Conservation (phyloP, 2,329 filamentous ascomycete species). For the Fusarium concolor region DNA sequence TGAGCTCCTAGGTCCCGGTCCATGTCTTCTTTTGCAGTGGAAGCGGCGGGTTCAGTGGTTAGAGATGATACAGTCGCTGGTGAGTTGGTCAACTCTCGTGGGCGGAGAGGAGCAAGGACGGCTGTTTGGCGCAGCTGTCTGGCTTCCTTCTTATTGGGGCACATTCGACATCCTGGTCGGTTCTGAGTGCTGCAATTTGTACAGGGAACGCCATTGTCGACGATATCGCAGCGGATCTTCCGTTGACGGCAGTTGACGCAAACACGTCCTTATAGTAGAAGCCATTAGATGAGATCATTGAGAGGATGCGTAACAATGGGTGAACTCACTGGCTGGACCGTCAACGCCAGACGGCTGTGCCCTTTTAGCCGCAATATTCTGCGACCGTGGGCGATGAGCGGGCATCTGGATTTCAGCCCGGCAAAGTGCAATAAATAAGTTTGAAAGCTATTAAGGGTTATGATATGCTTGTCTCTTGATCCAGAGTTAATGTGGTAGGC, state of each 20-base stretch:
- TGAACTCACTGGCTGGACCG: background rate
- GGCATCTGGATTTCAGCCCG: too few species aligned
- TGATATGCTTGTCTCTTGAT: accelerated
- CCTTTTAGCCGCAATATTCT: constrained; percentile 2
- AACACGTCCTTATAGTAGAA: background rate
- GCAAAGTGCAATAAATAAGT: too few species aligned
- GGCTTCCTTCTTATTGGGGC: background rate
- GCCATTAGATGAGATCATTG: accelerated
- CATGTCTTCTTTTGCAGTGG: background rate
- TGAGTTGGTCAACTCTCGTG: background rate
- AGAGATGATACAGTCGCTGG: background rate
- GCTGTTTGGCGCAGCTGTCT: background rate
- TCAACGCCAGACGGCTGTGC: background rate
- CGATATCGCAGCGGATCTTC: constrained; percentile 10
- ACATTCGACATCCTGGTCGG: background rate
- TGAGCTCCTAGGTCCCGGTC: constrained; percentile 1
- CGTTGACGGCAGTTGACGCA: constrained; percentile 8
- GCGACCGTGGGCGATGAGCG: background rate
- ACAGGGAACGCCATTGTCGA: constrained; percentile 1
- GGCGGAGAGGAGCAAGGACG: background rate
- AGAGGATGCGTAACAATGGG: accelerated
- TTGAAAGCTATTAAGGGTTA: accelerated
- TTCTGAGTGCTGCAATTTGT: constrained; percentile 1
- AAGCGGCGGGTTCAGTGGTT: accelerated
- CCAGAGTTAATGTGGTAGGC: background rate